Conservation (phyloP, 169 alveolate species). For the Cryptosporidium sp. region DNA sequence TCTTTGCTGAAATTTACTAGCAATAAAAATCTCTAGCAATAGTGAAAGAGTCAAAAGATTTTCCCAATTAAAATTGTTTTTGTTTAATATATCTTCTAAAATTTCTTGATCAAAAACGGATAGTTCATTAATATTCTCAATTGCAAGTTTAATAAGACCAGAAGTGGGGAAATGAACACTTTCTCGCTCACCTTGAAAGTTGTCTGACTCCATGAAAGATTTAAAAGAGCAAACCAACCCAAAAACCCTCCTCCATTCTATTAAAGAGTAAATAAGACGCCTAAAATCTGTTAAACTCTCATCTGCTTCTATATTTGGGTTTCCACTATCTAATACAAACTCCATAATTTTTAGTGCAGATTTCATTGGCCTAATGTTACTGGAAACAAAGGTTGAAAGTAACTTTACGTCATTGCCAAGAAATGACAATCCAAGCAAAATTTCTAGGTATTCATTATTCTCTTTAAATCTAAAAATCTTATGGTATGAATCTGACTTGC, state of each 20-base stretch:
- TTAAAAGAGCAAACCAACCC: background rate
- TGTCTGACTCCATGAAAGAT: background rate
- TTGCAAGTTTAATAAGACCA: background rate
- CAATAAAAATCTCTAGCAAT: conserved; percentile 9
- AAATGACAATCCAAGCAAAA: background rate
- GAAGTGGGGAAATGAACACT: background rate
- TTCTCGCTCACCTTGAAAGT: background rate
- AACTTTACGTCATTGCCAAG: background rate
- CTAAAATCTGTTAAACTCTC: background rate
- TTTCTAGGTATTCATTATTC: background rate
- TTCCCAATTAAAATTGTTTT: background rate
- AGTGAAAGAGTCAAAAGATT: conserved; percentile 14
- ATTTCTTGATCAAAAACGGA: background rate
- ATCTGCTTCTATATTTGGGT: background rate
- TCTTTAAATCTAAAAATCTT: conserved; percentile 12
- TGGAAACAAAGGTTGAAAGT: conserved; percentile 19
- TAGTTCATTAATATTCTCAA: background rate
- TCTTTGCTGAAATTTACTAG: background rate
- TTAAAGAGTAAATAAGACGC: conserved; percentile 6
- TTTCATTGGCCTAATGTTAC: conserved; percentile 22
- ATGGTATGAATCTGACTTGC: background rate
- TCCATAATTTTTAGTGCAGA: conserved; percentile 4
- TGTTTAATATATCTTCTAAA: background rate
- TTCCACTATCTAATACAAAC: conserved; percentile 6
- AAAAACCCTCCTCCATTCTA: conserved; percentile 11